phyloP scores from a whole-genome alignment of 768 basidiomycete genomes.

The Brasilioporus rufonigricans region DNA sequence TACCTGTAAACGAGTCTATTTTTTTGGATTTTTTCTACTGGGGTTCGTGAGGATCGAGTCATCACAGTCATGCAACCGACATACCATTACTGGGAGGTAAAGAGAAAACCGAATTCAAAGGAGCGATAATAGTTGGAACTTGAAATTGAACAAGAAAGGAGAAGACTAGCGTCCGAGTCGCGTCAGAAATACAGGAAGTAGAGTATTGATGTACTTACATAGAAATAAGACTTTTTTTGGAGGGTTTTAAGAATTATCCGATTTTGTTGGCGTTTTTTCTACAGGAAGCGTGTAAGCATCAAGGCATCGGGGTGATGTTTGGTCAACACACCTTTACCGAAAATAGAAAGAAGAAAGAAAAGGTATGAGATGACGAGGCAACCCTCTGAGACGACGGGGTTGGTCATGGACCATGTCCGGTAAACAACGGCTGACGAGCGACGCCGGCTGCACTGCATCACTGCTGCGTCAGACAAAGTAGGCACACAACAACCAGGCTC shows the following conservation, averaged over 20 bases:
- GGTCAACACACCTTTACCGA: not conserved
- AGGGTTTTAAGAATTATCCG: not conserved
- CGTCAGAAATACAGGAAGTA: too few relatives aligned
- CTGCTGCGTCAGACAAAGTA: not conserved
- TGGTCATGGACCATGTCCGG: not conserved
- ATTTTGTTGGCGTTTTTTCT: not conserved
- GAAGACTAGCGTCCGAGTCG: too few relatives aligned
- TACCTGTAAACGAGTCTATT: too few relatives aligned
- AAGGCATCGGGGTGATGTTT: not conserved
- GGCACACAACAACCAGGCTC: not conserved
- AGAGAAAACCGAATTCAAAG: too few relatives aligned
- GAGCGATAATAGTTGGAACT: too few relatives aligned
- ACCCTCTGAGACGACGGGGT: not conserved
- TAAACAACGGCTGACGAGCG: not conserved
- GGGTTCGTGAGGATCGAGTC: too few relatives aligned
- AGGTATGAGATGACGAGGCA: constrained; percentile 11
- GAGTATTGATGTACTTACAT: too few relatives aligned
- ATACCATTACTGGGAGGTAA: too few relatives aligned
- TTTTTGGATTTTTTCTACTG: too few relatives aligned
- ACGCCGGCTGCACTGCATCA: not conserved
- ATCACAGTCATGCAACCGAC: too few relatives aligned
- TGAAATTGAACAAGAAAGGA: too few relatives aligned
- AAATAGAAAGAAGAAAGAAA: not conserved
- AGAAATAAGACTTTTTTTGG: too few relatives aligned
- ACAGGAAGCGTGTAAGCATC: not conserved